A percentile compares a stretch with the other conserved stretches of the same genome.
phyloP scores from a whole-genome alignment of 225 moss, liverwort and hornwort species.

The Pseudisothecium myosuroides region DNA sequence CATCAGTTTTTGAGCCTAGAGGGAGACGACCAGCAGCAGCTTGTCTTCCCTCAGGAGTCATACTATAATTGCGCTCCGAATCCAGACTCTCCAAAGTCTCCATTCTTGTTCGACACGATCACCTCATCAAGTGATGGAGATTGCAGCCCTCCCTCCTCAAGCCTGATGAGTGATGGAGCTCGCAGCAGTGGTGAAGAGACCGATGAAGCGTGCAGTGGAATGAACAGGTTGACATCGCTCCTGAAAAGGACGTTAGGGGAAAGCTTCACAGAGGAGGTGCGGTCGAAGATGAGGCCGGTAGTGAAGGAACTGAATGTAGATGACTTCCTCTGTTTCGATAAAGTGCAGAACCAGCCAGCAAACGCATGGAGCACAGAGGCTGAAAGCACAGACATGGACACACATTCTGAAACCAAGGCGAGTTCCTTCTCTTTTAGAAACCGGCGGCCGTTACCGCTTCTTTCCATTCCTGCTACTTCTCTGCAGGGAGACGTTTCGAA shows the following conservation, averaged over 20 bases:
- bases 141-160: not conserved
- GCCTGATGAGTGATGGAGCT: not conserved
- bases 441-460: not conserved
- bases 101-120: not conserved
- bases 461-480: conserved; percentile 11
- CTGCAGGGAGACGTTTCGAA: not conserved
- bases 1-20: not conserved
- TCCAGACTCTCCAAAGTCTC: not conserved
- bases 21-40: conserved; percentile 5
- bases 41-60: not conserved
- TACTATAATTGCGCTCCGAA: not conserved
- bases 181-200: not conserved
- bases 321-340: conserved; percentile 32
- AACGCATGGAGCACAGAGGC: not conserved
- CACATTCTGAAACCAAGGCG: not conserved
- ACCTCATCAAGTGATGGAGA: not conserved
- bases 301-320: conserved; percentile 14
- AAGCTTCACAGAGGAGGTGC: not conserved
- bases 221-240: not conserved
- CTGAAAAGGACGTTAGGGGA: not conserved
- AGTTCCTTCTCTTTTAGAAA: not conserved
- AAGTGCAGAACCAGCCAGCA: conserved; percentile 12
- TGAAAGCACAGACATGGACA: not conserved
- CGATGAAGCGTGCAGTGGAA: not conserved
- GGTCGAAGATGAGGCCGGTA: conserved; percentile 1